Base-by-base conservation (phyloP, 306 rosid species). In the Lupinus albus region DNA sequence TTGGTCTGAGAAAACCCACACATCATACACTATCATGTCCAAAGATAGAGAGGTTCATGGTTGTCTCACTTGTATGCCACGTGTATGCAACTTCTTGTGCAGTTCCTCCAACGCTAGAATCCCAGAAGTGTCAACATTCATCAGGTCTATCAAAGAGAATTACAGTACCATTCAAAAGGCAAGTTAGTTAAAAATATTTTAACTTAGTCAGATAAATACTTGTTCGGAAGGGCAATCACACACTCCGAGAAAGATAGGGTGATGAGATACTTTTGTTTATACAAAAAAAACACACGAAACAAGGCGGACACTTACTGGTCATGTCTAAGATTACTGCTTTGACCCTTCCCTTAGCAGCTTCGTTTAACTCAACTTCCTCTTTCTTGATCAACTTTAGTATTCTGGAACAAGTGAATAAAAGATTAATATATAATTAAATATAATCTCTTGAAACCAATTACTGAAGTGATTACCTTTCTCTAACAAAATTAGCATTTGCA, bases 271-370 rank as follows among this genome's bases (percentile, higher is more conserved):
- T n/a, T n/a, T n/a, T n/a, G n/a, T n/a, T n/a, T n/a, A n/a, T n/a
- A n/a, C n/a, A n/a, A n/a, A n/a, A n/a, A n/a, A n/a, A n/a, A n/a
- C n/a, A n/a, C n/a, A n/a, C n/a, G n/a, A n/a, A n/a, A n/a, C n/a
- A n/a, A n/a, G n/a, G n/a, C n/a, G n/a, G n/a, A n/a, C n/a, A n/a
- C 97, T 86, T 81, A 93, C 98, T 86, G 17, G 89, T 78, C 89
- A 93, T 79, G 75, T 93, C 98, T 8, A 93, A 76, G 55, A 93
- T 71, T 32, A 88, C 64, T 38, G 83, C 85, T 59, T 81, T 72
- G 38, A 82, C 75, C 14, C 58, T 81, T 57, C 78, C 84, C 47
- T 54, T 71, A 16, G 55, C 78, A 21, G 75, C 78, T 61, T 73
- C 86, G 42, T 67, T 70, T 35, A 53, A 33, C 5, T 18, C 78